Base-by-base conservation (phyloP, 306 rosid species). In the Glycyrrhiza uralensis region DNA sequence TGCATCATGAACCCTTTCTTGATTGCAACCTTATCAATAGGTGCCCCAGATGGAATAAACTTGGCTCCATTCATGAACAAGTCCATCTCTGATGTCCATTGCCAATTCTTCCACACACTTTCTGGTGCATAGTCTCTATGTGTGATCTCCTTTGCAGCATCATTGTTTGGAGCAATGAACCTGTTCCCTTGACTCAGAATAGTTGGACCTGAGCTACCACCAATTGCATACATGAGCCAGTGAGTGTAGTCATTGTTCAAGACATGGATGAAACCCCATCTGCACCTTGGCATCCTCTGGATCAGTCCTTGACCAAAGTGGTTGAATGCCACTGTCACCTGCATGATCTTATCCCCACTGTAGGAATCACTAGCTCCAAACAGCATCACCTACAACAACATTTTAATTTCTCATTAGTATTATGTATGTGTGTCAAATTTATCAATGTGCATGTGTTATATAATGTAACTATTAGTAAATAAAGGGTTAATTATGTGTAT, bases 201-300 rank as follows among this genome's bases (percentile, higher is more conserved):
- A 1, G 95, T 88, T 2, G 98, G 98, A 2, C 60, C 76, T 9
- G 85, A 17, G 79, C 95, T 90, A 2, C 98, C 98, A 8, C 98
- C 96, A 13, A 92, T 88, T 72, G 98, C 98, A 18, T 92, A 92
- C 95, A 86, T 92, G 1, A 50, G 55, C 98, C 98, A 92, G 15
- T 92, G 94, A 3, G 95, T 88, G 77, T 92, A 92, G 64, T 90
- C 92, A 6, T 92, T 92, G 83, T 92, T 92, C 0, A 92, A 80
- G 1, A 90, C 92, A 36, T 90, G 96, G 74, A 87, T 55, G 74
- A 88, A 90, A 1, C 96, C 92, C 74, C 56, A 81, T 74, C 98
- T 74, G 63, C 72, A 61, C 28, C 82, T 50, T 0, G 80, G 80
- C 80, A 75, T 75, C 45, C 80, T 75, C 22, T 75, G 80, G 22